phyloP scores from a whole-genome alignment of 1,284 basidiomycete species.

The Athelia psychrophila region DNA sequence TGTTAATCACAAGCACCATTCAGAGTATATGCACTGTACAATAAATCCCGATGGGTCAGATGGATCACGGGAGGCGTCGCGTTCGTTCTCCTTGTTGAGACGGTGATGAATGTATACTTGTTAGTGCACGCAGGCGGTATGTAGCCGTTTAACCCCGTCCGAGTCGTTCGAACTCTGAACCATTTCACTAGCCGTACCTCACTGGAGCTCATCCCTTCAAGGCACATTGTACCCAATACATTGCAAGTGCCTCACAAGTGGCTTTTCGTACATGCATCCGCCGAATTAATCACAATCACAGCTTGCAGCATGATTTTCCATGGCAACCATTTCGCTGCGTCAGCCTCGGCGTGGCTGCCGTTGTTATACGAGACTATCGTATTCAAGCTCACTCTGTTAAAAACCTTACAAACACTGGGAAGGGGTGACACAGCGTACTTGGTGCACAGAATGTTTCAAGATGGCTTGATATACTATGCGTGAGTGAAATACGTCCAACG shows the following conservation, averaged over 20 bases:
- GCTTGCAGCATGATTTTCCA: slow-evolving; percentile 40
- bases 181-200: slow-evolving; percentile 14
- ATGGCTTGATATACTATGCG: slow-evolving; percentile 47
- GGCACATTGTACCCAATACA: not conserved
- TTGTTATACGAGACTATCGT: slow-evolving; percentile 42
- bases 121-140: slow-evolving; percentile 24
- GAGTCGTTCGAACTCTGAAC: slow-evolving; percentile 2
- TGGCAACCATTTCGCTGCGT: slow-evolving; percentile 19
- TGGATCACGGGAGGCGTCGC: slow-evolving; percentile 22
- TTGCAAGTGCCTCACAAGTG: slow-evolving; percentile 11
- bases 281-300: slow-evolving; percentile 13
- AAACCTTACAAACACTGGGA: slow-evolving; percentile 26
- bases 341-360: slow-evolving; percentile 44
- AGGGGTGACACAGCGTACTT: slow-evolving; percentile 25
- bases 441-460: slow-evolving; percentile 31
- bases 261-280: not conserved
- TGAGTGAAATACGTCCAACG: slow-evolving; percentile 10
- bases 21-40: slow-evolving; percentile 29
- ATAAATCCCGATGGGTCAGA: slow-evolving; percentile 11
- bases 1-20: not conserved
- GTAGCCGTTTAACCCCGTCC: slow-evolving; percentile 1
- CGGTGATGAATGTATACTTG: slow-evolving; percentile 37
- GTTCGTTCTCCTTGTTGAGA: slow-evolving; percentile 26
- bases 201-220: not conserved
- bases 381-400: slow-evolving; percentile 33